Evolutionary conservation across 108 stramenopile species (phyloP).

Genomic region (Pseudonitzschia delicatissima): DNA sequence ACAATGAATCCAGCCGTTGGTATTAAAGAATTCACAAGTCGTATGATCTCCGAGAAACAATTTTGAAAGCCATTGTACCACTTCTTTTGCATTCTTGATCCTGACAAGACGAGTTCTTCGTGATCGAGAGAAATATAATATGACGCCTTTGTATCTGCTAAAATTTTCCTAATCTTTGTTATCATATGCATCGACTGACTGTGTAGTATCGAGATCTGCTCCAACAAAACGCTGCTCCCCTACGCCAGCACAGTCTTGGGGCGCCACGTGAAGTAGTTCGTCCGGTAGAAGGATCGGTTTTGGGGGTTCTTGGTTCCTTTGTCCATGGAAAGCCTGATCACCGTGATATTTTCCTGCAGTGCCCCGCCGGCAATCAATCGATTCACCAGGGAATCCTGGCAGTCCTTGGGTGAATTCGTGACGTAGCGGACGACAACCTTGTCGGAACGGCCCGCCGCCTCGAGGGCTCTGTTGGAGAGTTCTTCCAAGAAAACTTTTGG

Average conservation of each 20-base stretch:
- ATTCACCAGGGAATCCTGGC: background rate
- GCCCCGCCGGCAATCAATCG: background rate
- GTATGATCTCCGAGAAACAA: no score
- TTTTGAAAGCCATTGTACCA: no score
- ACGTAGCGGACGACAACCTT: background rate
- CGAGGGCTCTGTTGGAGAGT: background rate
- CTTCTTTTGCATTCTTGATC: no score
- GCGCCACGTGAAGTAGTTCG: background rate
- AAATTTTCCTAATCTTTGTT: no score
- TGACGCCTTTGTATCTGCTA: no score
- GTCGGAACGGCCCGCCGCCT: background rate
- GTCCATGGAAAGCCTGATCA: background rate
- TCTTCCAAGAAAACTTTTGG: background rate
- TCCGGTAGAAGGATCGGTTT: background rate
- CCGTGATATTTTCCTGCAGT: background rate
- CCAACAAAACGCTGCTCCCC: background rate
- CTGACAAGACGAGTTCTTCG: no score
- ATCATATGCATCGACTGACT: no score
- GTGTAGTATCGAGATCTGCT: no score
- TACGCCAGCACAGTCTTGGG: background rate
- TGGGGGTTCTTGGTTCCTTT: background rate
- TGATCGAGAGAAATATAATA: no score
- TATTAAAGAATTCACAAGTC: no score
- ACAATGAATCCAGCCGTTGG: no score
- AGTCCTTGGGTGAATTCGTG: background rate